Evolutionary conservation across 768 basidiomycete genomes (phyloP).

Genomic region (Russula lepida): DNA sequence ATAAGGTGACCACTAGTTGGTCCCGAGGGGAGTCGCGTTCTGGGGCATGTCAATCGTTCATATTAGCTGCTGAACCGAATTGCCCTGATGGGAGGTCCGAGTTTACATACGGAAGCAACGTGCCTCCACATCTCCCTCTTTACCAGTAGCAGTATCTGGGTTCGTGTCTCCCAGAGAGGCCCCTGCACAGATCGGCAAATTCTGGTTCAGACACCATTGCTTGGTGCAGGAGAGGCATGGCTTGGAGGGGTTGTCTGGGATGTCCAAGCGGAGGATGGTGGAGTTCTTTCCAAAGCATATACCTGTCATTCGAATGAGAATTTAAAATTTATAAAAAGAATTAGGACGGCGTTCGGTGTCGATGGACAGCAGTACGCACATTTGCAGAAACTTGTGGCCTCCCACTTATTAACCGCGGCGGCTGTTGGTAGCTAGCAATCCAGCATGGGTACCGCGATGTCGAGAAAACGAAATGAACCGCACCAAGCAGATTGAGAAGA

Average conservation of each 20-base stretch:
- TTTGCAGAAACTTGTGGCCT: conserved; percentile 88
- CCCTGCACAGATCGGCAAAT: conserved; percentile 73
- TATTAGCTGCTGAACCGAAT: conserved; percentile 9
- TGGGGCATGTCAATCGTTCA: conserved; percentile 28
- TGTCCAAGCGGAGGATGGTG: conserved; percentile 71
- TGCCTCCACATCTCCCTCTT: conserved; percentile 92
- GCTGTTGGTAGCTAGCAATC: conserved; percentile 31
- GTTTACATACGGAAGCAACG: conserved; percentile 79
- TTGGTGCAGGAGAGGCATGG: conserved; percentile 92
- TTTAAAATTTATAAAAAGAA: background rate
- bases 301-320: conserved; percentile 38
- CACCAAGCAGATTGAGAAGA: conserved; percentile 17
- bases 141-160: conserved; percentile 89
- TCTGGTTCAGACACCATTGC: conserved; percentile 92
- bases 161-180: conserved; percentile 80
- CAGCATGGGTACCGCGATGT: background rate
- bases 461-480: background rate
- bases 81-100: too few species aligned
- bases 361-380: conserved; percentile 36
- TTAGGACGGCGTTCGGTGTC: too few species aligned
- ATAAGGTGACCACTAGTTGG: conserved; percentile 86
- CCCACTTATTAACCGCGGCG: conserved; percentile 63
- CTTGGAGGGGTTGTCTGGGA: conserved; percentile 77
- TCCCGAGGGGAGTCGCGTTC: conserved; percentile 95
- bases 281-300: conserved; percentile 88